These are phyloP conservation scores for Chrysoporthe austroafricana DNA, from an alignment of 2,329 filamentous ascomycete species.

Conservation along the genomic window DNA sequence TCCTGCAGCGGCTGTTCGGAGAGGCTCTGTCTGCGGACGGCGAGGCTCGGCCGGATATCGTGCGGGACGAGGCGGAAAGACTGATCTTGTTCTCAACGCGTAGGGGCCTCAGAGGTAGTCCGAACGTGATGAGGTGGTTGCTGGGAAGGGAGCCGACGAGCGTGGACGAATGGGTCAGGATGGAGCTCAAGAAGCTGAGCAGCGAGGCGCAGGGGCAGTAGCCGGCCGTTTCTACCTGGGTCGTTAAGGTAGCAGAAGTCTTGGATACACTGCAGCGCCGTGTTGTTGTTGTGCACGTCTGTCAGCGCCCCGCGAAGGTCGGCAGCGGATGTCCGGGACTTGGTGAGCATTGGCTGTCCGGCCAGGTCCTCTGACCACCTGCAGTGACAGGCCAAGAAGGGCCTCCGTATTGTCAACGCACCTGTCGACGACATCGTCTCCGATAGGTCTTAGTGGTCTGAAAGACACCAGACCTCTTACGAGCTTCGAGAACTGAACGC, in stretches of 20 bases:
- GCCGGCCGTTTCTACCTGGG: too few relatives aligned
- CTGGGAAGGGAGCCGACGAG: slow-evolving; percentile 32
- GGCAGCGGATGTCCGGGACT: too few relatives aligned
- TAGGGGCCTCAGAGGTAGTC: slow-evolving; percentile 30
- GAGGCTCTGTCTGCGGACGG: slow-evolving; percentile 9
- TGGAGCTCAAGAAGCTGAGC: neutral
- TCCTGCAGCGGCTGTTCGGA: neutral
- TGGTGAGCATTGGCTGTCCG: too few relatives aligned
- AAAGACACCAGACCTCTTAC: too few relatives aligned
- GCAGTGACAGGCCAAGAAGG: too few relatives aligned
- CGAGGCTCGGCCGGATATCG: slow-evolving; percentile 26
- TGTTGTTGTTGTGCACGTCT: neutral
- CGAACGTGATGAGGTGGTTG: slow-evolving; percentile 34
- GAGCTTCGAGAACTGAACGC: too few relatives aligned
- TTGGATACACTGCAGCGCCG: too few relatives aligned
- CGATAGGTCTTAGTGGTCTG: too few relatives aligned
- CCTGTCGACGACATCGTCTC: too few relatives aligned
- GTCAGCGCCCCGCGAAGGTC: neutral
- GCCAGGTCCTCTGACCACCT: too few relatives aligned
- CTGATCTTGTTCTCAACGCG: too few relatives aligned
- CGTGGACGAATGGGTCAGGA: slow-evolving; percentile 21
- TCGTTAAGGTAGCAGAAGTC: neutral
- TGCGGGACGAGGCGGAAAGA: slow-evolving; percentile 29
- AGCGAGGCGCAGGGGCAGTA: neutral
- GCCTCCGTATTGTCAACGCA: too few relatives aligned